phyloP scores from a whole-genome alignment of 2,329 filamentous ascomycete genomes.

The Penicillium capsulatum region DNA sequence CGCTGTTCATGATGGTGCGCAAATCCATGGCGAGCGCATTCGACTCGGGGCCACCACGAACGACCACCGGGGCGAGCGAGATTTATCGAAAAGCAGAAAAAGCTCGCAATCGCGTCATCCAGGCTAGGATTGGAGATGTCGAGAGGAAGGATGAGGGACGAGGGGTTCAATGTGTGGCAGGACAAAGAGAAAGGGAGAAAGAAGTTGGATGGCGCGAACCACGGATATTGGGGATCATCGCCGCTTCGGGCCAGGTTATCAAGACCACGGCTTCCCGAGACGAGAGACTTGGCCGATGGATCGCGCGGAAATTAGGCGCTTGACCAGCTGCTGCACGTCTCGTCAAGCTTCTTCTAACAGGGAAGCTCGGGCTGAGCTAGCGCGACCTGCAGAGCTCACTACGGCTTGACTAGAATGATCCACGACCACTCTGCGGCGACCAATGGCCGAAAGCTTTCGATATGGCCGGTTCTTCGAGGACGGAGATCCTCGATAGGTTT shows the following conservation, averaged over 20 bases:
- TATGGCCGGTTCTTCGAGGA: too few species aligned
- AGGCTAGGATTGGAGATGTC: slow-evolving; percentile 9
- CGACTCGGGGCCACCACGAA: slow-evolving; percentile 18
- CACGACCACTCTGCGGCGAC: too few species aligned
- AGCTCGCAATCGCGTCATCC: slow-evolving; percentile 20
- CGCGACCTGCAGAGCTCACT: too few species aligned
- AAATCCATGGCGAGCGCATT: slow-evolving; percentile 46
- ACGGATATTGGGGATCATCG: slow-evolving; percentile 23
- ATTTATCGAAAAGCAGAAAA: slow-evolving; percentile 14
- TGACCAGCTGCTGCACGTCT: not conserved
- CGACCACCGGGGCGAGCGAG: slow-evolving; percentile 18
- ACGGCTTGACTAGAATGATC: too few species aligned
- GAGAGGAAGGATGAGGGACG: slow-evolving; percentile 6
- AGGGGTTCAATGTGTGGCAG: slow-evolving; percentile 12
- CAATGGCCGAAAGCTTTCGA: too few species aligned
- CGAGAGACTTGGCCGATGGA: not conserved
- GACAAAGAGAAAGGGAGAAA: slow-evolving; percentile 25
- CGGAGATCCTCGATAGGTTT: too few species aligned
- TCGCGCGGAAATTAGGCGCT: not conserved
- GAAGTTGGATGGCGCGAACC: slow-evolving; percentile 24
- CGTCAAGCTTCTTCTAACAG: not conserved
- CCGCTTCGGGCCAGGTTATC: slow-evolving; percentile 19
- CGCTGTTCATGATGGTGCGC: slow-evolving; percentile 51
- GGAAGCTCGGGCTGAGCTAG: too few species aligned
- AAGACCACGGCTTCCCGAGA: slow-evolving; percentile 3